These are phyloP conservation scores for Suillus sp. DNA, from an alignment of 768 basidiomycete genomes.

Conservation along the genomic window DNA sequence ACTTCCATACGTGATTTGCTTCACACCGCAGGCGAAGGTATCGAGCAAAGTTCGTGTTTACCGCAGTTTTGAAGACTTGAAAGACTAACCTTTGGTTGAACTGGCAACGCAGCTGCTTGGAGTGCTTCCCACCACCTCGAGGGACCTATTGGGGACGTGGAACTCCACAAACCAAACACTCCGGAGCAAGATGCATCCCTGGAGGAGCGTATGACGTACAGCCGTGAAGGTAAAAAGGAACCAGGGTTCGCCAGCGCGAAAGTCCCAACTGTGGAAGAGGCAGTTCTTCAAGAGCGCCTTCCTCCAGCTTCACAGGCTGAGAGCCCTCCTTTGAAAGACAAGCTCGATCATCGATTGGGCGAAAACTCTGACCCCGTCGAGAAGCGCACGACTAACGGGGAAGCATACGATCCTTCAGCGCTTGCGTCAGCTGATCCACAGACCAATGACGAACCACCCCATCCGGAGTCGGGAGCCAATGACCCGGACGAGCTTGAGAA, in stretches of 20 bases:
- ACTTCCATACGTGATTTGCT: slow-evolving; percentile 37
- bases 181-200: slow-evolving; percentile 37
- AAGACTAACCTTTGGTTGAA: slow-evolving; percentile 35
- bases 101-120: slow-evolving; percentile 41
- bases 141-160: slow-evolving; percentile 25
- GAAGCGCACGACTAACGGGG: slow-evolving; percentile 42
- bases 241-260: slow-evolving; percentile 62
- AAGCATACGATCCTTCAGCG: slow-evolving; percentile 57
- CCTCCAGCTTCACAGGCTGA: slow-evolving; percentile 38
- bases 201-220: slow-evolving; percentile 54
- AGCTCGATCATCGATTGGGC: slow-evolving; percentile 24
- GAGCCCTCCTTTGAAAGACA: slow-evolving; percentile 32
- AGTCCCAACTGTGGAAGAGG: slow-evolving; percentile 74
- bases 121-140: slow-evolving; percentile 39
- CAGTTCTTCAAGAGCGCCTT: slow-evolving; percentile 52
- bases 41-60: slow-evolving; percentile 52
- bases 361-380: slow-evolving; percentile 24
- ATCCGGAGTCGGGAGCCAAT: slow-evolving; percentile 44
- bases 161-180: background rate
- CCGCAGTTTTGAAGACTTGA: background rate
- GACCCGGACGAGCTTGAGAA: slow-evolving; percentile 52
- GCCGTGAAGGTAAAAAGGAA: slow-evolving; percentile 50
- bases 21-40: slow-evolving; percentile 39
- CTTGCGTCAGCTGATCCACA: slow-evolving; percentile 46
- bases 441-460: slow-evolving; percentile 49